Evolutionary conservation across 768 basidiomycete genomes (phyloP).

Genomic region (Termitomyces sp.): DNA sequence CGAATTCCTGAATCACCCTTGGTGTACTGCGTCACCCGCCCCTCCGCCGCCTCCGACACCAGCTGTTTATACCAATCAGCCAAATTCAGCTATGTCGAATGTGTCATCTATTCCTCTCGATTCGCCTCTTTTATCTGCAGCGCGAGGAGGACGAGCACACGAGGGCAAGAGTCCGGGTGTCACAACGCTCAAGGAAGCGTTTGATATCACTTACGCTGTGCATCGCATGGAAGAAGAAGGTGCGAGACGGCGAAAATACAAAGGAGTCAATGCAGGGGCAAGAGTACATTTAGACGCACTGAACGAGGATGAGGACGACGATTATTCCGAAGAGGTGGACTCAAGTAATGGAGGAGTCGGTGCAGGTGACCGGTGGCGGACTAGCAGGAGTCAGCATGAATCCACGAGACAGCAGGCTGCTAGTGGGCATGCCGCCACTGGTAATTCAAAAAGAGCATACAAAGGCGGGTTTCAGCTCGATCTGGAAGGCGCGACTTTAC

Average conservation of each 20-base stretch:
- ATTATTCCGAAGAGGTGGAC: slow-evolving; percentile 32
- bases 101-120: slow-evolving; percentile 53
- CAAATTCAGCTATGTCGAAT: slow-evolving; percentile 24
- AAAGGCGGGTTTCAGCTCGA: slow-evolving; percentile 72
- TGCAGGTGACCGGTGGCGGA: slow-evolving; percentile 21
- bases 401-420: slow-evolving; percentile 13
- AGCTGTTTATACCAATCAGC: slow-evolving; percentile 32
- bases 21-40: slow-evolving; percentile 73
- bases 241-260: slow-evolving; percentile 76
- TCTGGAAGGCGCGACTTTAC: slow-evolving; percentile 78
- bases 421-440: not conserved
- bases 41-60: slow-evolving; percentile 68
- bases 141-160: slow-evolving; percentile 59
- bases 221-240: slow-evolving; percentile 99
- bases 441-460: slow-evolving; percentile 6
- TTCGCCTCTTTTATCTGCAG: slow-evolving; percentile 84
- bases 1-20: slow-evolving; percentile 94
- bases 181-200: slow-evolving; percentile 92
- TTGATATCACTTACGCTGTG: slow-evolving; percentile 98
- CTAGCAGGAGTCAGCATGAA: slow-evolving; percentile 29
- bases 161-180: slow-evolving; percentile 90
- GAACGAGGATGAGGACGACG: slow-evolving; percentile 90
- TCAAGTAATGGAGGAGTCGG: slow-evolving; percentile 7
- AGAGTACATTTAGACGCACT: slow-evolving; percentile 78
- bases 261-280: slow-evolving; percentile 68